A percentile compares a stretch with the other conserved stretches of the same genome.
These are phyloP conservation scores for Zymoseptoria crescenta DNA, from an alignment of 2,329 filamentous ascomycete genomes.

Conservation along the genomic window DNA sequence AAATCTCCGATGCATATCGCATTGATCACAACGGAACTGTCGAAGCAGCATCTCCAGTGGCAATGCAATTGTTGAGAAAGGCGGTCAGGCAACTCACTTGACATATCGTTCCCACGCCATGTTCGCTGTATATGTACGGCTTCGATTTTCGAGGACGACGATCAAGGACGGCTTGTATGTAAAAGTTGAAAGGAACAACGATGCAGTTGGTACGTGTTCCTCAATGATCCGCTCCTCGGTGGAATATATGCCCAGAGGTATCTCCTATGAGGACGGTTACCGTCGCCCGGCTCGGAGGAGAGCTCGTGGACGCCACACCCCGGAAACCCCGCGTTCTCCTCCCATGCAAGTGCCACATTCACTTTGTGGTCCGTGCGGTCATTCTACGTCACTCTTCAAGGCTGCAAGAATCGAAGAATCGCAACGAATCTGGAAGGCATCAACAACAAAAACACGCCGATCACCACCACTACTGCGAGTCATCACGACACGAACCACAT, in stretches of 20 bases:
- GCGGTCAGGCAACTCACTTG: slow-evolving; percentile 5
- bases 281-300: too few species aligned
- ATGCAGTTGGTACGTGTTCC: not conserved
- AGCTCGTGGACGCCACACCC: too few species aligned
- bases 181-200: not conserved
- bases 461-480: not conserved
- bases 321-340: too few species aligned
- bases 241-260: not conserved
- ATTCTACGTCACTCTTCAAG: too few species aligned
- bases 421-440: not conserved
- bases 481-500: not conserved
- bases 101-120: slow-evolving; percentile 13
- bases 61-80: not conserved
- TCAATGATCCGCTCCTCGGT: not conserved
- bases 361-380: too few species aligned
- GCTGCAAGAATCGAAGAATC: not conserved
- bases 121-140: not conserved
- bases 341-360: too few species aligned
- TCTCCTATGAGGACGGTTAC: too few species aligned
- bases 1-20: too few species aligned
- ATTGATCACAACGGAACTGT: too few species aligned
- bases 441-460: not conserved
- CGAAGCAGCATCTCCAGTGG: not conserved
- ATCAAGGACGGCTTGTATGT: not conserved
- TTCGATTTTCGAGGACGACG: not conserved